These are phyloP conservation scores for Puccinia hordei DNA, from an alignment of 1,284 basidiomycete genomes.

Conservation along the genomic window DNA sequence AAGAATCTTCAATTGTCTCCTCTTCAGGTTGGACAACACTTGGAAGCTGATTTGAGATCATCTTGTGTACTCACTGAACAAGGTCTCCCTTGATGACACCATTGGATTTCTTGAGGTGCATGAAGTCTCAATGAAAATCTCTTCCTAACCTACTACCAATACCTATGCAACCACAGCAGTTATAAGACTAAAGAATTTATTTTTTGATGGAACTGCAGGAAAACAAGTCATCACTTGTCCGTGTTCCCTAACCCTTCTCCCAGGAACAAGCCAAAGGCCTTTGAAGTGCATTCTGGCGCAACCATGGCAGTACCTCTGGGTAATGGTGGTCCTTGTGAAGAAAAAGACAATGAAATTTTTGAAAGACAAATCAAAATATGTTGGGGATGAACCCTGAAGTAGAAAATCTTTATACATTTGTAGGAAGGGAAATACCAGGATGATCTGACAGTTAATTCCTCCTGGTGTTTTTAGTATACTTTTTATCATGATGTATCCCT, in stretches of 20 bases:
- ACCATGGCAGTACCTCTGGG: background rate
- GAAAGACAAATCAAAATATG: background rate
- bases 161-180: background rate
- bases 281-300: background rate
- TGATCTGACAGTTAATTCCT: slow-evolving; percentile 4
- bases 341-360: background rate
- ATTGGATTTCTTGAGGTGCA: slow-evolving; percentile 6
- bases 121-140: background rate
- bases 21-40: background rate
- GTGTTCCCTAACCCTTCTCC: too few species aligned
- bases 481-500: background rate
- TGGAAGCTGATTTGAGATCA: background rate
- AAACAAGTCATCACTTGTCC: too few species aligned
- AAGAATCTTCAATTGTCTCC: background rate
- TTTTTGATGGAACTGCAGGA: background rate
- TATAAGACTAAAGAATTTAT: background rate
- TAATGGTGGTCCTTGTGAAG: background rate
- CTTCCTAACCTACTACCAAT: background rate
- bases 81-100: slow-evolving; percentile 20
- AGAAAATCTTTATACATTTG: background rate
- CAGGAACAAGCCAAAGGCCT: too few species aligned
- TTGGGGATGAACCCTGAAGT: slow-evolving; percentile 2
- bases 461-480: background rate
- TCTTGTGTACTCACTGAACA: background rate
- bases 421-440: background rate